Percentiles rank a stretch among this genome's conserved stretches.
Conservation (phyloP, 495 filamentous ascomycete species). For the Amniculicola lignicola region DNA sequence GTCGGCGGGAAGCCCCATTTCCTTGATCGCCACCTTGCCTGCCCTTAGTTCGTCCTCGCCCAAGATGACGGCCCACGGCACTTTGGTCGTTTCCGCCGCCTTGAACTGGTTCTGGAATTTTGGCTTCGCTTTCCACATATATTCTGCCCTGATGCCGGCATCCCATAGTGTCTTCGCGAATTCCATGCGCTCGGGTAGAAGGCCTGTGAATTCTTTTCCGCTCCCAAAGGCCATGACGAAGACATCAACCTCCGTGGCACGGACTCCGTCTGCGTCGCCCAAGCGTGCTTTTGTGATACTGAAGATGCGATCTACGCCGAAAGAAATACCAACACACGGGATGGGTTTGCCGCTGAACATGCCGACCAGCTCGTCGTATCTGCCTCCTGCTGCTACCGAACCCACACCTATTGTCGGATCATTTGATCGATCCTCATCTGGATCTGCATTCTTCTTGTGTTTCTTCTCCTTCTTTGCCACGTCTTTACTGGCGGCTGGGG, state of each 20-base stretch:
- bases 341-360: constrained; percentile 90
- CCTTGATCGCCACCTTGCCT: constrained; percentile 79
- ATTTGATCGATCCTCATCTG: constrained; percentile 75
- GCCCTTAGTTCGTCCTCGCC: constrained; percentile 74
- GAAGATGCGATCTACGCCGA: constrained; percentile 94
- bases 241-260: constrained; percentile 75
- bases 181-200: constrained; percentile 76
- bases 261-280: constrained; percentile 50
- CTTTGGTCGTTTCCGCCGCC: constrained; percentile 64
- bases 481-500: constrained; percentile 42
- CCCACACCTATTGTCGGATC: constrained; percentile 82
- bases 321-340: constrained; percentile 90
- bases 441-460: constrained; percentile 50
- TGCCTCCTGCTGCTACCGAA: constrained; percentile 82
- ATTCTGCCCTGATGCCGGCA: constrained; percentile 79
- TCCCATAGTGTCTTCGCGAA: constrained; percentile 72
- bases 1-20: constrained; percentile 72
- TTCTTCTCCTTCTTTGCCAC: constrained; percentile 50
- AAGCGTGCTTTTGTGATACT: constrained; percentile 79
- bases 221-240: constrained; percentile 92
- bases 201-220: constrained; percentile 77
- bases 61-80: constrained; percentile 73
- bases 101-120: constrained; percentile 78
- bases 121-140: constrained; percentile 74
- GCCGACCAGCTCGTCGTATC: constrained; percentile 89